These are phyloP conservation scores for Acanthamoeba lenticulata DNA, from an alignment of 208 protist species.

Conservation along the genomic window DNA sequence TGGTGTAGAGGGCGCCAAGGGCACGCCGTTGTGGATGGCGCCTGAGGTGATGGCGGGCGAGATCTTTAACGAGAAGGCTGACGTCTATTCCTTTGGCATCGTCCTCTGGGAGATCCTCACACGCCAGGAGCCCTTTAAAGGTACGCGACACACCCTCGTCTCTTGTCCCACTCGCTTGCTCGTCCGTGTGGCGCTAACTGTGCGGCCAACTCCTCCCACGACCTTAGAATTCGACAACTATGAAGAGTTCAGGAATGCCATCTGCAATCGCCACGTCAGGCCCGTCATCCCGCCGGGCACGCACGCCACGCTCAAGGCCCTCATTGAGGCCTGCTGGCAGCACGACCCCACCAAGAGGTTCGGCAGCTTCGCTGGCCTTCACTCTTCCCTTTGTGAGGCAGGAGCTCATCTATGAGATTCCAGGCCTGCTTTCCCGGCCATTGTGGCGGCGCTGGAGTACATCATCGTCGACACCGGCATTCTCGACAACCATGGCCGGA, in stretches of 20 bases:
- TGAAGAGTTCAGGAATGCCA: slow-evolving; percentile 59
- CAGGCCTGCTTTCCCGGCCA: slow-evolving; percentile 54
- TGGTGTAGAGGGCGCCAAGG: slow-evolving; percentile 81
- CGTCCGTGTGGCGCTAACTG: background rate
- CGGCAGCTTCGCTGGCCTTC: background rate
- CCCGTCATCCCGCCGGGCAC: slow-evolving; percentile 73
- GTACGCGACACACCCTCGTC: slow-evolving; percentile 64
- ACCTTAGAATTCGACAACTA: slow-evolving; percentile 61
- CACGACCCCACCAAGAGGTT: slow-evolving; percentile 61
- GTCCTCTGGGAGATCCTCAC: slow-evolving; percentile 83
- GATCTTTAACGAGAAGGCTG: slow-evolving; percentile 78
- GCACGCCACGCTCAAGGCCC: slow-evolving; percentile 63
- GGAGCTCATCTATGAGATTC: background rate
- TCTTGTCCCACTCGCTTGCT: no score
- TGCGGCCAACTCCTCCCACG: slow-evolving; percentile 40
- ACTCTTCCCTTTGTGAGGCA: background rate
- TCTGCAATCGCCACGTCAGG: slow-evolving; percentile 74
- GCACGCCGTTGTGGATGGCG: slow-evolving; percentile 85
- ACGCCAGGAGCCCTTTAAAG: slow-evolving; percentile 79
- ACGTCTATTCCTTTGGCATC: slow-evolving; percentile 86
- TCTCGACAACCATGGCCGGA: slow-evolving; percentile 65
- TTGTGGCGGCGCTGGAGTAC: slow-evolving; percentile 41
- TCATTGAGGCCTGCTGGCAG: slow-evolving; percentile 78
- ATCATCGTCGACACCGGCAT: slow-evolving; percentile 63
- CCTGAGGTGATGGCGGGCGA: slow-evolving; percentile 84